Conservation (phyloP, 176 grass and related monocot species). For the Cocos nucifera region DNA sequence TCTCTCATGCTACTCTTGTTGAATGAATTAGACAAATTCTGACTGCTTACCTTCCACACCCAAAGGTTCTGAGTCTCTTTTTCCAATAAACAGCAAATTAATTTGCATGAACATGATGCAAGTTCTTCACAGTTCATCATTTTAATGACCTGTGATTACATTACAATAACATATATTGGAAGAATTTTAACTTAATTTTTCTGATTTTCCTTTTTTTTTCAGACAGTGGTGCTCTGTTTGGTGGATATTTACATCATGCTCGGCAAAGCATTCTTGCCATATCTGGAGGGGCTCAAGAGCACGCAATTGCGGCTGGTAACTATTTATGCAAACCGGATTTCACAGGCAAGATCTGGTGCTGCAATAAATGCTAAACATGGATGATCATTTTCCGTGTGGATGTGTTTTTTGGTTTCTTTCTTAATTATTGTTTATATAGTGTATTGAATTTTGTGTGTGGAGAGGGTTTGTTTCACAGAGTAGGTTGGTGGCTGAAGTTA, state of each 20-base stretch:
- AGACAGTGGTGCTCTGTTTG: slow-evolving; percentile 93
- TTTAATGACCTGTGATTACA: no score
- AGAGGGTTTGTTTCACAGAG: slow-evolving; percentile 4
- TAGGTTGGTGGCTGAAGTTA: no score
- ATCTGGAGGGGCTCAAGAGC: slow-evolving; percentile 83
- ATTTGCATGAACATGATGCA: no score
- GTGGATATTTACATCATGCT: slow-evolving; percentile 97
- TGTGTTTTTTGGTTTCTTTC: slow-evolving; percentile 35
- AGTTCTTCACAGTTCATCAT: no score
- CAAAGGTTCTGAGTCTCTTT: no score
- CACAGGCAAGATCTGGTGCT: slow-evolving; percentile 62
- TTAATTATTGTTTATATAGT: slow-evolving; percentile 69
- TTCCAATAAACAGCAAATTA: no score
- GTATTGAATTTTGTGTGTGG: slow-evolving; percentile 7
- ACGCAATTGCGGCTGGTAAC: slow-evolving; percentile 81
- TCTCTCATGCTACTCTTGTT: no score
- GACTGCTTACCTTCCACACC: no score
- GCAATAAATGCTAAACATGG: slow-evolving; percentile 47
- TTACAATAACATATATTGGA: neutral
- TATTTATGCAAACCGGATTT: slow-evolving; percentile 88
- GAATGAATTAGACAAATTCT: no score
- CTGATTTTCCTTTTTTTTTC: neutral
- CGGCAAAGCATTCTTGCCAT: slow-evolving; percentile 74
- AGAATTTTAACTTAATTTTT: no score
- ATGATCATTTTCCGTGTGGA: slow-evolving; percentile 19